These are phyloP conservation scores for Plasmodium inui DNA, from an alignment of 169 alveolate genomes.

Conservation along the genomic window DNA sequence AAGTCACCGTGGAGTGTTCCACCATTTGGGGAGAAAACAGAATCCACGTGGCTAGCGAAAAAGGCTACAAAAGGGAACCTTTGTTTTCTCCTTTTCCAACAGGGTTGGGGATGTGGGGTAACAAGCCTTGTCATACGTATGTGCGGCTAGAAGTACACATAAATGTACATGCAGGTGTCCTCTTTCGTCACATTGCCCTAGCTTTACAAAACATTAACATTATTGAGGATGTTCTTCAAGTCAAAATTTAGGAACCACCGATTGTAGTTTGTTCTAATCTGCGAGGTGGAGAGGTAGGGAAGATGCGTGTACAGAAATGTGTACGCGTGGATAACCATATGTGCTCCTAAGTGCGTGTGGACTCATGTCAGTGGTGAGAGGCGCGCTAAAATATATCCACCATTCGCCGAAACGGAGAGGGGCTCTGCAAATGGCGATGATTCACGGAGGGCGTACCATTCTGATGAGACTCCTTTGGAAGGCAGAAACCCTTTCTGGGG, in stretches of 20 bases:
- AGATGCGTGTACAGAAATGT: no score
- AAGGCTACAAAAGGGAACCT: neutral
- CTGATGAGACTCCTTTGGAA: neutral
- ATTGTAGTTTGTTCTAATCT: constrained; percentile 22
- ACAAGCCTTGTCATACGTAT: no score
- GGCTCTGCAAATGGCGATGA: neutral
- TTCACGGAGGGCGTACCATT: constrained; percentile 3
- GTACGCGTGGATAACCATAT: neutral
- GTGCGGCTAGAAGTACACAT: neutral
- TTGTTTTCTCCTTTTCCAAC: no score
- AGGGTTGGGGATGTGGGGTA: no score
- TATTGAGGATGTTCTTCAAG: constrained; percentile 14
- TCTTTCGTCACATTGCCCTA: no score
- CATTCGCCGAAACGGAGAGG: neutral
- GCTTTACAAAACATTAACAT: constrained; percentile 16
- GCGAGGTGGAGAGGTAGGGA: neutral
- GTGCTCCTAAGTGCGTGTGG: neutral
- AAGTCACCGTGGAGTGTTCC: neutral
- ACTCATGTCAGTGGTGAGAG: neutral
- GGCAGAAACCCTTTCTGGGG: constrained; percentile 5
- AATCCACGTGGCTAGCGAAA: neutral
- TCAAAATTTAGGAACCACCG: constrained; percentile 64
- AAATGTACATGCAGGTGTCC: neutral
- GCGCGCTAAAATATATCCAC: neutral
- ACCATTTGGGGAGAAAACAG: neutral